These are phyloP conservation scores for Metarhizium album DNA, from an alignment of 2,329 filamentous ascomycete species.

Conservation along the genomic window DNA sequence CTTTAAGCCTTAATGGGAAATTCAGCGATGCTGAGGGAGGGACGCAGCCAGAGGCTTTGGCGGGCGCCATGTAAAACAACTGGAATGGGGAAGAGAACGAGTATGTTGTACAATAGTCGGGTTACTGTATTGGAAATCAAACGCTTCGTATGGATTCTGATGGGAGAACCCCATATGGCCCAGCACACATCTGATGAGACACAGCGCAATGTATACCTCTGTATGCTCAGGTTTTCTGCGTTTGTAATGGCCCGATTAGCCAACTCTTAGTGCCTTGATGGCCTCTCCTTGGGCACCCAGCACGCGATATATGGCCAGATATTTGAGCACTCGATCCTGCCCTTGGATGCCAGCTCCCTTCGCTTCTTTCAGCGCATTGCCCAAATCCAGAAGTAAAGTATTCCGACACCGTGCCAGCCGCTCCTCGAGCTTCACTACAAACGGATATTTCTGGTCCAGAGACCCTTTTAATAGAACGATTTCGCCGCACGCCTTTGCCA, in stretches of 20 bases:
- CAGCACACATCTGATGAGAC: constrained; percentile 17
- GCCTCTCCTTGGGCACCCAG: constrained; percentile 43
- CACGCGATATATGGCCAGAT: constrained; percentile 41
- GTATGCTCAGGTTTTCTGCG: background rate
- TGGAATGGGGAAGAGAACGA: background rate
- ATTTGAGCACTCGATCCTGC: constrained; percentile 36
- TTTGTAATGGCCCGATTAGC: constrained; percentile 14
- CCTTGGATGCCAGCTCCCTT: constrained; percentile 31
- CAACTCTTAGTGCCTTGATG: constrained; percentile 34
- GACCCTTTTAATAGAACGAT: constrained; percentile 31
- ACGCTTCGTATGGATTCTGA: constrained; percentile 2
- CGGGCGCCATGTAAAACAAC: constrained; percentile 39
- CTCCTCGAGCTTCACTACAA: constrained; percentile 41
- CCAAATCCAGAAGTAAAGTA: constrained; percentile 45
- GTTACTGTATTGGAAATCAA: constrained; percentile 15
- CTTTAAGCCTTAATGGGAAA: constrained; percentile 74
- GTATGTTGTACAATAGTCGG: constrained; percentile 30
- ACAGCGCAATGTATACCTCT: background rate
- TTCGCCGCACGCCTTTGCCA: constrained; percentile 35
- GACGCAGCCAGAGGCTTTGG: constrained; percentile 41
- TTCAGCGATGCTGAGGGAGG: constrained; percentile 53
- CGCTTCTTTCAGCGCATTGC: constrained; percentile 36
- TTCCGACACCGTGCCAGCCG: constrained; percentile 42
- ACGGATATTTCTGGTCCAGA: constrained; percentile 36
- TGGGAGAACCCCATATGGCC: constrained; percentile 2